Base-by-base conservation (phyloP, 2,329 filamentous ascomycete species). In the Neoscytalidium dimidiatum region DNA sequence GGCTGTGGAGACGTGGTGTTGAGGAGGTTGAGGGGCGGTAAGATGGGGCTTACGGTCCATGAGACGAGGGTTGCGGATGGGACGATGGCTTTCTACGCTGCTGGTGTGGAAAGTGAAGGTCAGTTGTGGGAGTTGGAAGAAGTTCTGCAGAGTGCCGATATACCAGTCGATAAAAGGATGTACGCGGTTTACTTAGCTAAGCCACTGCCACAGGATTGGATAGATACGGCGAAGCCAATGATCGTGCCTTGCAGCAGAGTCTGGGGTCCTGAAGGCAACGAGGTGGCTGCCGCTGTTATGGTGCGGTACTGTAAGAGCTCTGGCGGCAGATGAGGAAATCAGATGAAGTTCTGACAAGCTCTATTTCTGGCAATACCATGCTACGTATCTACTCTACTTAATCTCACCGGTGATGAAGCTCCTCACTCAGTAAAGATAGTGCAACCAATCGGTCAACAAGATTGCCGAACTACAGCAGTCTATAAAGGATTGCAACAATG, bases 1-100 rank as follows among this genome's bases (percentile, higher is more conserved):
- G 49, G 23, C 19, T 29, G 31, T 14, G 33, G 11, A 3, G 9
- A 19, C 41, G 23, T 57, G 29, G 77, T 29, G 66, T 77, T 17
- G 68, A 66, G 11, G 46, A 77, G 19, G 57, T 60, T 62, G 68
- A 31, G 68, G 64, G 68, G 65, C 21, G 69, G 67, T 44, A 68
- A 41, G 28, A 58, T 43, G 19, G 53, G 38, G 5, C 53, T 35
- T 67, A 17, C 68, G 69, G 64, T 67, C 64, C 38, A 71, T 70
- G 23, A 71, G 23, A 51, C 58, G 31, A 60, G 13, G 28, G 21
- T 17, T 11, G 43, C 51, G 3, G 41, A 8, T 1, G 51, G 35
- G 4, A 29, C 31, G 26, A 5, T 44, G 26, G 19, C 28, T 13
- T 48, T 65, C 19, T 62, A 31, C 23, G 35, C 57, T 17, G 48